Evolutionary conservation across 148 eudicot species (phyloP).

Genomic region (Rhododendron vialii): DNA sequence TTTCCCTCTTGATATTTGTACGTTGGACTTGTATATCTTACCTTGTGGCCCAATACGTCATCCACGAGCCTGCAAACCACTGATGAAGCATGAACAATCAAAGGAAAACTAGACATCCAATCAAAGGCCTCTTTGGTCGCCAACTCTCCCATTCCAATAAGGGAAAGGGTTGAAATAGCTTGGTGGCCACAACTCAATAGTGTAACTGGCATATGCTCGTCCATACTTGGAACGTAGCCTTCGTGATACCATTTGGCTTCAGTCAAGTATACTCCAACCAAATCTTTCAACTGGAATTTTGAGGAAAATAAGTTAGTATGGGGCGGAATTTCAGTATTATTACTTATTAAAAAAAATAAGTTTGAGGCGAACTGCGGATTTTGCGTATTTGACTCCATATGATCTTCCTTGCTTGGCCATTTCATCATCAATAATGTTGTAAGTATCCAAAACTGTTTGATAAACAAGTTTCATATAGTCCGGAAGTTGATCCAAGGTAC

Average conservation of each 20-base stretch:
- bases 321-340: too few species aligned
- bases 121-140: conserved; percentile 22
- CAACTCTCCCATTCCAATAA: too few species aligned
- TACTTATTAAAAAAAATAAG: too few species aligned
- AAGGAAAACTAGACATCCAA: conserved; percentile 35
- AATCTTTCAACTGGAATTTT: too few species aligned
- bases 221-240: too few species aligned
- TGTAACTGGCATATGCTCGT: too few species aligned
- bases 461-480: conserved; percentile 31
- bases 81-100: conserved; percentile 19
- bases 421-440: conserved; percentile 31
- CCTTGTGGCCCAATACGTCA: conserved; percentile 38
- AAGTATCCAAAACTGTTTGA: conserved; percentile 22
- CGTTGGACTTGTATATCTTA: background rate
- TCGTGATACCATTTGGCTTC: too few species aligned
- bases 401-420: conserved; percentile 3
- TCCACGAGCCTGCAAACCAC: background rate
- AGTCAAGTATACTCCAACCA: too few species aligned
- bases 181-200: too few species aligned
- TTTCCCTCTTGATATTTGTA: too few species aligned
- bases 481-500: conserved; percentile 28
- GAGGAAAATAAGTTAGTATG: too few species aligned
- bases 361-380: conserved; percentile 21
- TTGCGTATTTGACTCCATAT: conserved; percentile 19
- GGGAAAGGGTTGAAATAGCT: too few species aligned